These are phyloP conservation scores for Naumovozyma dairenensis DNA, from an alignment of 805 yeast genomes.

Conservation along the genomic window DNA sequence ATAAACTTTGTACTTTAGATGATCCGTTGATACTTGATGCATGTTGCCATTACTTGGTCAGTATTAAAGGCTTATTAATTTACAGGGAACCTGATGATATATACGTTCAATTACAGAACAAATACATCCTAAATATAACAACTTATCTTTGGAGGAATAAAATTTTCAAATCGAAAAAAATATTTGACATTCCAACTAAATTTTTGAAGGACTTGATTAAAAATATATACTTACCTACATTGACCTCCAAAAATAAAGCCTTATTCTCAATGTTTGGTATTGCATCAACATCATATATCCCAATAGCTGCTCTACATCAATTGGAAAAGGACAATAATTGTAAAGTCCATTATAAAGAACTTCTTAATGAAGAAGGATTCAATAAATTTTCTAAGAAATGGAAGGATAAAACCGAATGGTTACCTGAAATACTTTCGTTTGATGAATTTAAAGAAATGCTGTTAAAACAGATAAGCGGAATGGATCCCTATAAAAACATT, in stretches of 20 bases:
- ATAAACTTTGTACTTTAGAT: conserved; percentile 13
- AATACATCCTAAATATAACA: conserved; percentile 20
- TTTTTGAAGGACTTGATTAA: conserved; percentile 12
- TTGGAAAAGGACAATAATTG: conserved; percentile 7
- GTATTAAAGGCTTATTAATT: conserved; percentile 8
- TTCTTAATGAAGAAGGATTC: conserved; percentile 18
- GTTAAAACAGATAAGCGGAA: conserved; percentile 29
- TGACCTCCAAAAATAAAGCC: conserved; percentile 7
- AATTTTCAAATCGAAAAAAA: conserved; percentile 8
- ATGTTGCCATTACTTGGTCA: conserved; percentile 17
- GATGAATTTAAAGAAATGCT: conserved; percentile 39
- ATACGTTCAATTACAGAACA: conserved; percentile 17
- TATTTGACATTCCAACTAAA: conserved; percentile 18
- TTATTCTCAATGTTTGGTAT: conserved; percentile 19
- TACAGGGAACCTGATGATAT: conserved; percentile 8
- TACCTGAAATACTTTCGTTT: conserved; percentile 20
- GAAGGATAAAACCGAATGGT: conserved; percentile 6
- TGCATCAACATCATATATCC: conserved; percentile 17
- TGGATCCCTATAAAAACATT: conserved; percentile 40
- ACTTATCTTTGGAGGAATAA: conserved; percentile 27
- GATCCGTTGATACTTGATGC: conserved; percentile 19
- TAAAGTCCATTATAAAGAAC: conserved; percentile 3
- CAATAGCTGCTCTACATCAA: conserved; percentile 5
- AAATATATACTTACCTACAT: conserved; percentile 8
- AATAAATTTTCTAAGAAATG: conserved; percentile 7